A percentile compares a stretch with the other conserved stretches of the same genome.
Conservation (phyloP, 345 rosid genomes). For the Litchi chinensis region DNA sequence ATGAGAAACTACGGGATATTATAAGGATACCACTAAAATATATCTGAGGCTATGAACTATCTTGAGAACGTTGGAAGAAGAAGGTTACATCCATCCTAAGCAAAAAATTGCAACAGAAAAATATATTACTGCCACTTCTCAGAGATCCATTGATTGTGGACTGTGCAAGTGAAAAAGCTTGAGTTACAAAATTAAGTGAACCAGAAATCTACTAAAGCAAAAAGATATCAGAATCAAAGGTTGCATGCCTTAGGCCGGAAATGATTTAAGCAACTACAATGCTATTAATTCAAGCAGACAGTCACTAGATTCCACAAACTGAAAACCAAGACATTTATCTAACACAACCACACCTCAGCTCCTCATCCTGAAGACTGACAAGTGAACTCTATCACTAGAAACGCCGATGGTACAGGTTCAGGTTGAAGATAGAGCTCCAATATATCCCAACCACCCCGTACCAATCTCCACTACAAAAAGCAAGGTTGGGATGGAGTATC, state of each 20-base stretch:
- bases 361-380: neutral
- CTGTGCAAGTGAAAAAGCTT: neutral
- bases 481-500: too few species aligned
- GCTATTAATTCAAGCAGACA: neutral
- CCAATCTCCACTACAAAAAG: too few species aligned
- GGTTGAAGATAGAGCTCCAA: too few species aligned
- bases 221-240: neutral
- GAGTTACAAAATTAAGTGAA: neutral
- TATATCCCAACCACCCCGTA: too few species aligned
- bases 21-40: neutral
- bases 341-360: neutral
- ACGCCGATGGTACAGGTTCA: too few species aligned
- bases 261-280: neutral
- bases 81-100: neutral
- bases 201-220: neutral
- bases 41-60: neutral
- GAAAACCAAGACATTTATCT: neutral
- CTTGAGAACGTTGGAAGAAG: neutral
- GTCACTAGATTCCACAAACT: neutral
- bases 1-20: conserved; percentile 15
- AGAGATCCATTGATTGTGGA: neutral
- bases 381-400: too few species aligned
- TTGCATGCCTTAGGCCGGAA: neutral
- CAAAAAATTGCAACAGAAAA: neutral
- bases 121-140: neutral